Evolutionary conservation across 768 basidiomycete species (phyloP).

Genomic region (Tulasnella calospora): DNA sequence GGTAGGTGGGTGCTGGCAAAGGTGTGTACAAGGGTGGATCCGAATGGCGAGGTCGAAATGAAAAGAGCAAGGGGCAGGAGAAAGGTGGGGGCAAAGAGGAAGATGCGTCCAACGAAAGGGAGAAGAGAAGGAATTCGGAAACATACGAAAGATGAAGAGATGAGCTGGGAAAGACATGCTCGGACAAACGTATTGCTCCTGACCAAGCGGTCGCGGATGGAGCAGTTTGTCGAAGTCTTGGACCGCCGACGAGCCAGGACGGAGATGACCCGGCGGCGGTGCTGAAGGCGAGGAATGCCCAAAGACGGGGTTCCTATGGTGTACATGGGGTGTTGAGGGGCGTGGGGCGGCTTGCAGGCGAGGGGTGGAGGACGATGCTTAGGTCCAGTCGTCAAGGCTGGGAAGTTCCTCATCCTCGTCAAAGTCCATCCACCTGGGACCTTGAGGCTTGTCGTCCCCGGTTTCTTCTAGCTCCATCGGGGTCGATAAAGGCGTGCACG

Average conservation of each 20-base stretch:
- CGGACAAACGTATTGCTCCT: not conserved
- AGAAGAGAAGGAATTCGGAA: not conserved
- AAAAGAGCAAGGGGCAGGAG: not conserved
- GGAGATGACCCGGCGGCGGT: not conserved
- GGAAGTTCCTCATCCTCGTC: not conserved
- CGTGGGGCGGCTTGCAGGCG: not conserved
- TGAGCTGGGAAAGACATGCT: not conserved
- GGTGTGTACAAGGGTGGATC: not conserved
- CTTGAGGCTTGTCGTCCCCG: not conserved
- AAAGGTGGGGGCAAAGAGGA: not conserved
- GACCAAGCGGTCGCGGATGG: not conserved
- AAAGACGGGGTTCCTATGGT: not conserved
- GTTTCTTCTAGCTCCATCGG: not conserved
- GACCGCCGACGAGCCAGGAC: not conserved
- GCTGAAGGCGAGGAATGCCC: not conserved
- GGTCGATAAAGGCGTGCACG: not conserved
- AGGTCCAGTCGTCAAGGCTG: not conserved
- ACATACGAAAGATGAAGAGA: not conserved
- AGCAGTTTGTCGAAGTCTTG: conserved; percentile 3
- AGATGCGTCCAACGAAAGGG: not conserved
- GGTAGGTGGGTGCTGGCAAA: not conserved
- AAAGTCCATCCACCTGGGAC: not conserved
- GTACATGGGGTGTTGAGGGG: not conserved
- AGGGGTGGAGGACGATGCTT: not conserved
- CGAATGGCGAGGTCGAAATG: not conserved